Evolutionary conservation across 257 asterid species (phyloP), one percentile per base, ranked within the genome.

Genomic region (Buddleja alternifolia): DNA sequence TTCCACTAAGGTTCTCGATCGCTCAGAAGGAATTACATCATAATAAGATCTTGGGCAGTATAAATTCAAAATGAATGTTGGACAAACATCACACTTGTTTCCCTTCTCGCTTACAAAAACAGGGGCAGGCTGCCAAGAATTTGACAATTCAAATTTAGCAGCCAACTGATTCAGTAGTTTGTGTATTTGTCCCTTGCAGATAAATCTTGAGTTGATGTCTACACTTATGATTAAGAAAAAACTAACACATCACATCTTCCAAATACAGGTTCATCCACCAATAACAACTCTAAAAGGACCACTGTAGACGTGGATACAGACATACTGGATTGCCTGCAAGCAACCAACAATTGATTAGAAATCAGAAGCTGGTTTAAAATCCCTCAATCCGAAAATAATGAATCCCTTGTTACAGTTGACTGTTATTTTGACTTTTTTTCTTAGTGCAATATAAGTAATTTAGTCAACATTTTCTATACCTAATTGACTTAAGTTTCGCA

Each of bases 161-260:
- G 97, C 96, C 83, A 93, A 63, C 69, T 82, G 84, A 77, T 93
- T 93, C 80, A 93, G 73, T 79, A 90, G 77, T 75, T 88, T 90
- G 78, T 93, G 97, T 72, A 93, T 86, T 57, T 86, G 95, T 72
- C 98, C 98, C 75, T 83, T 90, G 86, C 78, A 70, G 73, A 93
- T 76, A 81, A 90, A 88, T 83, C 96, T 90, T 57, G 97, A 93
- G 83, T 93, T 93, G 82, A 93, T 83, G 76, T 93, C 99, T 93
- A 80, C 71, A 50, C 63, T 46, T 48, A 45, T 46, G 60, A 79
- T 86, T 75, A 89, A 90, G 82, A 78, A 86, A 60, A 71, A 67
- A 70, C 71, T 56, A 71, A 69, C 53, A 66, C 37, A 66, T 17
- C 24, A 29, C 63, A 41, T 73, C 71, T 65, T 34, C 53, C 20